Conservation (phyloP, 2,329 filamentous ascomycete genomes). For the Penicillium fuscoglaucum region DNA sequence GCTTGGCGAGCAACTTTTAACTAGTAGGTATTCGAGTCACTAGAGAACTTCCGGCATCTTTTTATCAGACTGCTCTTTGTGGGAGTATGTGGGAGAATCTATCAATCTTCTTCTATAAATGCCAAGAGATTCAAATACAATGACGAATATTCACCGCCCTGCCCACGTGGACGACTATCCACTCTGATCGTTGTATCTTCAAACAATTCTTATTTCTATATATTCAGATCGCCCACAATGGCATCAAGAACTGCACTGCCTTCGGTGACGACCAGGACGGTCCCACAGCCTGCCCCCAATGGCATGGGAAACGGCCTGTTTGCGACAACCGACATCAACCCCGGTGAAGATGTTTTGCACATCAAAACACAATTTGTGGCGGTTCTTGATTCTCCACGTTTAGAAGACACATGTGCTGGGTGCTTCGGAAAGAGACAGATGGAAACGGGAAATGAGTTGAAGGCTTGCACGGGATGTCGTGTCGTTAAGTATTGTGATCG, state of each 20-base stretch:
- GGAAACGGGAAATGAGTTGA: constrained; percentile 39
- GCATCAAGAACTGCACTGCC: constrained; percentile 17
- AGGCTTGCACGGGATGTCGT: constrained; percentile 59
- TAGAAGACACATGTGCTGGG: constrained; percentile 58
- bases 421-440: constrained; percentile 51
- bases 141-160: constrained; percentile 3
- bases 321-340: constrained; percentile 48
- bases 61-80: background rate
- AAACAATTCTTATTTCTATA: background rate
- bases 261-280: constrained; percentile 27
- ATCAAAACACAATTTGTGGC: constrained; percentile 55
- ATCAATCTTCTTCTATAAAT: background rate
- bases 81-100: background rate
- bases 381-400: constrained; percentile 54
- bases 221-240: constrained; percentile 21
- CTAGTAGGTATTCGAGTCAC: background rate
- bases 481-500: constrained; percentile 61
- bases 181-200: constrained; percentile 1
- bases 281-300: constrained; percentile 25
- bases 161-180: background rate
- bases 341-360: constrained; percentile 52
- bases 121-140: constrained; percentile 3
- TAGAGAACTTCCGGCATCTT: background rate
- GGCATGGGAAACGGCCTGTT: constrained; percentile 57
- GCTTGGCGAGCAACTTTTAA: background rate